These are phyloP conservation scores for Rhizoclosmatium sp. DNA, from an alignment of 192 early-diverging fungal species.

Conservation along the genomic window DNA sequence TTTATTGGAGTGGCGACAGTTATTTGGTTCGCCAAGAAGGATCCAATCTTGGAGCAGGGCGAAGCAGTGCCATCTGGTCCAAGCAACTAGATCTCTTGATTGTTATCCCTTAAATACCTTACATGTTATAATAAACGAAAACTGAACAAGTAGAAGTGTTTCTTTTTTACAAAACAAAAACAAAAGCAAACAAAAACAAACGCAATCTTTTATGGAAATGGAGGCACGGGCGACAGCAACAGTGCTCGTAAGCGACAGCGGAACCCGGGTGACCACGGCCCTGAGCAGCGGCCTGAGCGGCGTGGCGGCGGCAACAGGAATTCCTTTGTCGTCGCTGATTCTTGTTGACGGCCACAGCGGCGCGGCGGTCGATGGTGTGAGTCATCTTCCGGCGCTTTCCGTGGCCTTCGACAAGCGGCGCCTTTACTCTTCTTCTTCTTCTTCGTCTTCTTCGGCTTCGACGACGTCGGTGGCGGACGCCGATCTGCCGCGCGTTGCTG, in stretches of 20 bases:
- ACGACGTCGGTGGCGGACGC: neutral
- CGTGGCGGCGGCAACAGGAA: neutral
- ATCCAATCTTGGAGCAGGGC: slow-evolving; percentile 16
- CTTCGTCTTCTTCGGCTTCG: neutral
- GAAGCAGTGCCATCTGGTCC: neutral
- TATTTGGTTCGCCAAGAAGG: slow-evolving; percentile 72
- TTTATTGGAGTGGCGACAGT: slow-evolving; percentile 78
- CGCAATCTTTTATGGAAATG: neutral
- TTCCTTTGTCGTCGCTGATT: neutral
- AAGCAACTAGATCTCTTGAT: neutral
- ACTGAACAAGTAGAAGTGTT: neutral
- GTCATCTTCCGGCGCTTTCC: too few species aligned
- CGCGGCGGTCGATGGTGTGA: neutral
- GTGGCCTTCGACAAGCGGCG: neutral
- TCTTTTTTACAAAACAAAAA: neutral
- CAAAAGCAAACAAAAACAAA: neutral
- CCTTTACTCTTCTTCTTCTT: neutral
- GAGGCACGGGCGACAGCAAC: neutral
- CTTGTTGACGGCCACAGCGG: neutral
- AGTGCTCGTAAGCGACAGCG: neutral
- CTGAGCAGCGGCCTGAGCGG: neutral
- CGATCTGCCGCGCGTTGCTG: neutral
- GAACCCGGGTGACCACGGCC: neutral
- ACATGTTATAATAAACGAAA: too few species aligned
- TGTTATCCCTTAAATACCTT: too few species aligned